Base-by-base conservation (phyloP, 768 basidiomycete species). In the Tylopilus balloui region DNA sequence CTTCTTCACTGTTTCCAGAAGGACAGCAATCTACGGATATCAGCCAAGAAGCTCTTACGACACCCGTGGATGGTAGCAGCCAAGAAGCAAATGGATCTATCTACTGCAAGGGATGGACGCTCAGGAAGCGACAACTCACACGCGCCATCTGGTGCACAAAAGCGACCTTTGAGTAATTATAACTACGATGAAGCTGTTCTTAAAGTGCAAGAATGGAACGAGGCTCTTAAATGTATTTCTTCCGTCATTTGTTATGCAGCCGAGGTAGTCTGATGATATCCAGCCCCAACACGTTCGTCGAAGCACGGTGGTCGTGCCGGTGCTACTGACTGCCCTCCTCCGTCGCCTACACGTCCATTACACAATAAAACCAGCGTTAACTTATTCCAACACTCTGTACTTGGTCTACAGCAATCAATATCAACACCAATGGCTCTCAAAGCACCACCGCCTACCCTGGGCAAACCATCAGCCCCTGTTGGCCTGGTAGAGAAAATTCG, bases 201-300 rank as follows among this genome's bases (percentile, higher is more conserved):
- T 57, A 84, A 90, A 65, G 95, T 99, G 21, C 95, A 97, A 67
- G 92, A 97, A 68, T 99, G 95, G 94, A 99, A 99, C 60, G 91
- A 97, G 66, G 95, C 94, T 1, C 72, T 98, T 50, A 92, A 90
- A 69, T 92, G 91, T 93, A 65, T 60, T 4, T 40, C 11, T 25
- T 15, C 41, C 43, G 19, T 43, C 48, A 69, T 68, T 19, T 38
- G 56, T 44, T 11, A 25, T 37, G 28, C 45, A 45, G 14, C 43
- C 15, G 31, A 29, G 35, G 29, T 4, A 17, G 41, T 54, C 47
- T 54, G 39, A 49, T 47, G 17, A 28, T 36, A 42, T 50, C 24
- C 48, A 89, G 88, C 88, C 19, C 88, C 88, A 27, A 79, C 85
- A 14, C 76, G 85, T 28, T 79, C 84, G 10, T 78, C 83, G n/a